Evolutionary conservation across 371 early-diverging fungal species (phyloP).

Genomic region (Gilbertella persicaria): DNA sequence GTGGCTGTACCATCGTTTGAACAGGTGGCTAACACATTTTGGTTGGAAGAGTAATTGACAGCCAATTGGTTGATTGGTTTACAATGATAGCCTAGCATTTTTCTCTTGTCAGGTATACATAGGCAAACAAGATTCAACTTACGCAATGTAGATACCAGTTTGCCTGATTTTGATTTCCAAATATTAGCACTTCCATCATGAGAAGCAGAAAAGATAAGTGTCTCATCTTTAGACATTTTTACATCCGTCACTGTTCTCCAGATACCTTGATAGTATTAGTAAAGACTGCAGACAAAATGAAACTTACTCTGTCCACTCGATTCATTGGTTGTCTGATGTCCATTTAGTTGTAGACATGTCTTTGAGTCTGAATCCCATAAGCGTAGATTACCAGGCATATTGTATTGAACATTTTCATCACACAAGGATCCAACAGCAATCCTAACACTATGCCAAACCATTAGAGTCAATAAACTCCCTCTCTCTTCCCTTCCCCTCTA

Average conservation of each 20-base stretch:
- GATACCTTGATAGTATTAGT: constrained; percentile 14
- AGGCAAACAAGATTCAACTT: constrained; percentile 7
- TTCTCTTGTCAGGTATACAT: too few species aligned
- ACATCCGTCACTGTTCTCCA: constrained; percentile 49
- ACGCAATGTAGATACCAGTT: constrained; percentile 37
- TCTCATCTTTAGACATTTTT: constrained; percentile 31
- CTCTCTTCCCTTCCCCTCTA: background rate
- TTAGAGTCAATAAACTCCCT: background rate
- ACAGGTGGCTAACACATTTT: constrained; percentile 35
- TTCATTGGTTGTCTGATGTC: constrained; percentile 26
- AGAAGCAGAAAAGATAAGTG: constrained; percentile 32
- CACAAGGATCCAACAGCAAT: constrained; percentile 36
- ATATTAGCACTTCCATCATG: constrained; percentile 36
- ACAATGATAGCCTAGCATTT: constrained; percentile 27
- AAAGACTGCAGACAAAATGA: background rate
- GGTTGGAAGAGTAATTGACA: constrained; percentile 15
- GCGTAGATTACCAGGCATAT: constrained; percentile 43
- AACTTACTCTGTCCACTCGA: background rate
- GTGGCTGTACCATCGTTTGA: constrained; percentile 42
- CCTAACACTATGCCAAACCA: constrained; percentile 7
- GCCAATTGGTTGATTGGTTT: constrained; percentile 29
- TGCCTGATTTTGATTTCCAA: constrained; percentile 28
- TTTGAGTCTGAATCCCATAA: constrained; percentile 29
- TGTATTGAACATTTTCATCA: constrained; percentile 41
- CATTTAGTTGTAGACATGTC: constrained; percentile 10